Evolutionary conservation across 495 filamentous ascomycete species (phyloP), one percentile per base, ranked within the genome.

Genomic region (Aspergillus biplanus): DNA sequence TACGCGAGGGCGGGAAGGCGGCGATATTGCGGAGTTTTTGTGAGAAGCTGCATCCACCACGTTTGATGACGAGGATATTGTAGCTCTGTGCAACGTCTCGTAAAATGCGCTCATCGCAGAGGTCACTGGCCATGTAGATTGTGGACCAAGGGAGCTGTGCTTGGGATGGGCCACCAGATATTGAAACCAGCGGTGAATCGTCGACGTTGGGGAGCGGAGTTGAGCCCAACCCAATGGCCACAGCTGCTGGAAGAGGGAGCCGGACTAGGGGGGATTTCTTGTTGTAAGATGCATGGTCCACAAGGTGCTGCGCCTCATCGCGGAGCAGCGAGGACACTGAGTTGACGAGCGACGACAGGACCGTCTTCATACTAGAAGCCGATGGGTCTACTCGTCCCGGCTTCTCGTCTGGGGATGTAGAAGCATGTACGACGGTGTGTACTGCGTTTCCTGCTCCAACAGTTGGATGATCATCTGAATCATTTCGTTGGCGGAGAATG

Each of bases 21-120:
- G 95, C 92, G 42, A 99, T 92, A 65, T 91, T 93, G 31, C 81
- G 81, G 0, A 98, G 78, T 69, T 99, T 99, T 35, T 90, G 80
- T 7, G 83, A 85, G 75, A 98, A 98, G 44, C 81, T 89, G 76
- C 95, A 99, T 4, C 86, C 88, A 18, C 95, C 95, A 21, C 95
- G 89, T 35, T 86, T 88, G 62, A 98, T 83, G 32, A 97, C 84
- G 61, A 99, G 85, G 15, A 97, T 80, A 64, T 97, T 87, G 73
- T 96, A 82, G n/a, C 77, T 79, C 13, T 85, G 85, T 0, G 85
- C 81, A 4, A 88, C 80, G 1, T 82, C 74, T 13, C 84, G 79
- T 0, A 87, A 85, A 0, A 96, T 80, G 16, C 81, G 83, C 15
- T 78, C 74, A 46, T 84, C 67, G 75, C 93, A 97, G 58, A 87